Evolutionary conservation across 345 rosid species (phyloP).

Genomic region (Eucalyptus viminalis): DNA sequence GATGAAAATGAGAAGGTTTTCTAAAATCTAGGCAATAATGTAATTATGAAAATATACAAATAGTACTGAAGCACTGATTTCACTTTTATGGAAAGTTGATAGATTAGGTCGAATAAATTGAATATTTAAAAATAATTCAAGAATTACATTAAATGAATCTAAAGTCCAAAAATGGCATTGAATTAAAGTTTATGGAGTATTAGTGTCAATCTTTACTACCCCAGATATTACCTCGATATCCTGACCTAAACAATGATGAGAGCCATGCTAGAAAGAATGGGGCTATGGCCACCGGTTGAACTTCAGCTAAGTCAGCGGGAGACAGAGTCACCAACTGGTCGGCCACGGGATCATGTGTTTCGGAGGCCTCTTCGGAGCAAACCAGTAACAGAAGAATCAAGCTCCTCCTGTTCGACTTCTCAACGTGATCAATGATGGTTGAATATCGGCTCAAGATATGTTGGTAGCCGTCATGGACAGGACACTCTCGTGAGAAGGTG

Average conservation of each 20-base stretch:
- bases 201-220: not conserved
- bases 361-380: not conserved
- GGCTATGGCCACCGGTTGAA: not conserved
- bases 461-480: not conserved
- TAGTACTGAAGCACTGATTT: accelerated
- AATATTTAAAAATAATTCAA: not conserved
- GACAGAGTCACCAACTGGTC: not conserved
- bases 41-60: not conserved
- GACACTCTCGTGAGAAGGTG: not conserved
- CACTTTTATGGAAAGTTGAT: not conserved
- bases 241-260: not conserved
- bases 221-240: not conserved
- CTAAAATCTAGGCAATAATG: not conserved
- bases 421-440: not conserved
- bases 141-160: not conserved
- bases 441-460: not conserved
- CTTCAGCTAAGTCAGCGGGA: not conserved
- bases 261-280: not conserved
- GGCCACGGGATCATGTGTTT: not conserved
- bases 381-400: not conserved
- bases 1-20: not conserved
- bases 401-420: not conserved
- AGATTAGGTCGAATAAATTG: accelerated
- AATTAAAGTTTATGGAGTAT: not conserved
- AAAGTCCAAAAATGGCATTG: not conserved